These are phyloP conservation scores for Aspergillus avenaceus DNA, from an alignment of 495 filamentous ascomycete species.

Conservation along the genomic window DNA sequence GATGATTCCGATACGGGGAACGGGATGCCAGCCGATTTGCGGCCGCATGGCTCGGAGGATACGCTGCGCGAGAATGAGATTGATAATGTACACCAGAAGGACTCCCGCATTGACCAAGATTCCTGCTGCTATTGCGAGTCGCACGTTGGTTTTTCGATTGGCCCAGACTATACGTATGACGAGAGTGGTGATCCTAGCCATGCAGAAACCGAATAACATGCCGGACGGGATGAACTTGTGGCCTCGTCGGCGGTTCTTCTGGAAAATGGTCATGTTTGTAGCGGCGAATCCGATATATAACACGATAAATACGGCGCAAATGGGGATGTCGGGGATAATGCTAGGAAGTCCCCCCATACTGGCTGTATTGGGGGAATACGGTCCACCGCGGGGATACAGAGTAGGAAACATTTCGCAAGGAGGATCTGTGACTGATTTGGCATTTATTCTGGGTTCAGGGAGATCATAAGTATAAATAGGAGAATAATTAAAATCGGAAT, in stretches of 20 bases:
- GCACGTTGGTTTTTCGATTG: conserved; percentile 36
- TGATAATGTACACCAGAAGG: conserved; percentile 73
- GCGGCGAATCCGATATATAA: conserved; percentile 58
- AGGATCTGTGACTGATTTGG: too few relatives aligned
- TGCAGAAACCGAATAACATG: conserved; percentile 74
- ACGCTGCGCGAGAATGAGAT: conserved; percentile 75
- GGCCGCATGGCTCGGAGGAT: conserved; percentile 73
- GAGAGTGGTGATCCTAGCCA: conserved; percentile 62
- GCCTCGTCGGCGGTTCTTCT: conserved; percentile 48
- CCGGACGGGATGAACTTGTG: conserved; percentile 71
- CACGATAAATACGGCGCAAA: conserved; percentile 58
- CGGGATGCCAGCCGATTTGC: conserved; percentile 59
- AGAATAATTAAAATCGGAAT: too few relatives aligned
- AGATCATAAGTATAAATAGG: too few relatives aligned
- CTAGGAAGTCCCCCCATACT: conserved; percentile 57
- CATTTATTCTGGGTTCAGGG: too few relatives aligned
- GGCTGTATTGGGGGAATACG: conserved; percentile 44
- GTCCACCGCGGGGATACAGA: conserved; percentile 20
- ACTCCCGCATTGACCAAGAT: conserved; percentile 76
- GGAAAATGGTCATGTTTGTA: conserved; percentile 63
- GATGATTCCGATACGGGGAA: conserved; percentile 47
- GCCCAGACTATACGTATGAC: conserved; percentile 56
- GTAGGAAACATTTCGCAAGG: conserved; percentile 3
- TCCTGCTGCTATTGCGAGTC: conserved; percentile 63
- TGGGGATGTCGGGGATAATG: conserved; percentile 55